These are phyloP conservation scores for Colletotrichum sp. DNA, from an alignment of 2,329 filamentous ascomycete species.

Conservation along the genomic window DNA sequence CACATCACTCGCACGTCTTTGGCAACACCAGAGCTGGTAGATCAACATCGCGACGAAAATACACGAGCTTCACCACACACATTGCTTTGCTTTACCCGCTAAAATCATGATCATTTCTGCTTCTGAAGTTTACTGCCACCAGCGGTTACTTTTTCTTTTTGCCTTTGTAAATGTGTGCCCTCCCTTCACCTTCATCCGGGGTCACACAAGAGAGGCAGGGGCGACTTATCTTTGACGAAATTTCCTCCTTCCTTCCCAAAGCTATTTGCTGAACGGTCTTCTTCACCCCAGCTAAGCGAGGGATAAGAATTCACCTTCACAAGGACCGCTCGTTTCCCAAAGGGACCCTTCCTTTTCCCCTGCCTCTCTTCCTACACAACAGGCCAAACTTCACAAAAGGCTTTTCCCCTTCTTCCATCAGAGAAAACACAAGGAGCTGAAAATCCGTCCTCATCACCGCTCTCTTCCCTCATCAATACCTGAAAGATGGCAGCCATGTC, in stretches of 20 bases:
- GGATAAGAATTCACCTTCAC: not conserved
- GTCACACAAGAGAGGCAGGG: not conserved
- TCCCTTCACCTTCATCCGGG: not conserved
- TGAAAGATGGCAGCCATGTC: not conserved
- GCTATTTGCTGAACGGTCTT: not conserved
- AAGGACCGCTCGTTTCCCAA: not conserved
- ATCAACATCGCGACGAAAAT: not conserved
- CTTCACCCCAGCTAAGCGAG: not conserved
- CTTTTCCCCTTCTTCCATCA: not conserved
- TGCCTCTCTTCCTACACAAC: not conserved
- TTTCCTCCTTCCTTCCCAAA: not conserved
- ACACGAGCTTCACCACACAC: not conserved
- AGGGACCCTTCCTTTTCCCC: not conserved
- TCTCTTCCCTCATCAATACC: not conserved
- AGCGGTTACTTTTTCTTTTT: not conserved
- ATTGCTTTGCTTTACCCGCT: not conserved
- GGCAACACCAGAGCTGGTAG: not conserved
- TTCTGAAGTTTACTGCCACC: not conserved
- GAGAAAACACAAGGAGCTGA: not conserved
- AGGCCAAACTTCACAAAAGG: not conserved
- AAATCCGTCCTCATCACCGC: not conserved
- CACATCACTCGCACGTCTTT: not conserved
- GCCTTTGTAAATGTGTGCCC: not conserved
- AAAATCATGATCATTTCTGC: not conserved
- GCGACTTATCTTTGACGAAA: not conserved